Percentiles rank a stretch among this genome's conserved stretches.
Evolutionary conservation across 805 yeast genomes (phyloP).

Genomic region (Cyberlindnera bimundalis): DNA sequence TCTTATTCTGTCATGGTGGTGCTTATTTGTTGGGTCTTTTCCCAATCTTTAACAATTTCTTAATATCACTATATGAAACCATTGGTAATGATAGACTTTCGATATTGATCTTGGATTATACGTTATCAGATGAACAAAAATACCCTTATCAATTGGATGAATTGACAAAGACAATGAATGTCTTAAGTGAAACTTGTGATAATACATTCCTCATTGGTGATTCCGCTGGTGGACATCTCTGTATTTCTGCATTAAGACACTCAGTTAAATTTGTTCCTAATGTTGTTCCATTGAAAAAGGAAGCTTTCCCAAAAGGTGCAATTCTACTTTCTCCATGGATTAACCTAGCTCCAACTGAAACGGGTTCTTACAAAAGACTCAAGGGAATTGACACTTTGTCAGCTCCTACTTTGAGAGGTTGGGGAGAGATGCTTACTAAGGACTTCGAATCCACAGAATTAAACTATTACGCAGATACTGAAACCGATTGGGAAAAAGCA

Average conservation of each 20-base stretch:
- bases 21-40: constrained; percentile 13
- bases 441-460: not conserved
- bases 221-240: constrained; percentile 31
- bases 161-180: constrained; percentile 16
- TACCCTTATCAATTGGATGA: constrained; percentile 29
- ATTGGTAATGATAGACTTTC: constrained; percentile 18
- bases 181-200: constrained; percentile 13
- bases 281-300: not conserved
- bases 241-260: constrained; percentile 16
- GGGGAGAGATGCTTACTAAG: not conserved
- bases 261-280: not conserved
- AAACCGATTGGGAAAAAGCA: constrained; percentile 4
- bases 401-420: not conserved
- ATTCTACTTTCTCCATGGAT: constrained; percentile 15
- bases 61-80: not conserved
- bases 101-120: constrained; percentile 28
- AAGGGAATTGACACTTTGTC: not conserved
- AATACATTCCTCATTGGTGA: constrained; percentile 28
- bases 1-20: constrained; percentile 20
- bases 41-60: constrained; percentile 7
- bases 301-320: constrained; percentile 1
- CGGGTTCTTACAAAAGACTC: not conserved
- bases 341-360: constrained; percentile 8
- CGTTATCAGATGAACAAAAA: constrained; percentile 22
- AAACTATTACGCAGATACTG: constrained; percentile 1